Evolutionary conservation across 2,329 filamentous ascomycete genomes (phyloP).

Genomic region (Dactylonectria estremocensis): DNA sequence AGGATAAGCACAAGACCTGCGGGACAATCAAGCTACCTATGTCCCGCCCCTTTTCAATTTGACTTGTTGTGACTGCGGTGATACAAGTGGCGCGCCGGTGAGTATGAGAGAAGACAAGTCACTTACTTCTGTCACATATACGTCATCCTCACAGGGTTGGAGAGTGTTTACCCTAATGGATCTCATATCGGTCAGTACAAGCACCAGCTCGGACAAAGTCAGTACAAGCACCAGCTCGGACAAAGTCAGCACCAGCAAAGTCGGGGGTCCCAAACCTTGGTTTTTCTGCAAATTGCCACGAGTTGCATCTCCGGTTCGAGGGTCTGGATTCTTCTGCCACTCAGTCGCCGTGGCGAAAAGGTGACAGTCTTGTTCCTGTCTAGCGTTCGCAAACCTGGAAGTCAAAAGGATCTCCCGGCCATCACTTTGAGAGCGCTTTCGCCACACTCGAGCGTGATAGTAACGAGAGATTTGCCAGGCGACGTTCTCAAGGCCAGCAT

Average conservation of each 20-base stretch:
- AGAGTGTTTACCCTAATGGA: constrained; percentile 2
- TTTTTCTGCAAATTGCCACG: background rate
- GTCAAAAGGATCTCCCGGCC: constrained; percentile 4
- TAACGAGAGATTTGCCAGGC: constrained; percentile 3
- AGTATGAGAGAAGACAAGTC: constrained; percentile 24
- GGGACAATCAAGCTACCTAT: constrained; percentile 10
- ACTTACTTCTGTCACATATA: constrained; percentile 22
- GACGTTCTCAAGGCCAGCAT: constrained; percentile 12
- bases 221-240: background rate
- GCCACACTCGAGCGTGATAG: background rate
- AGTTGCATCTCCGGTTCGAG: background rate
- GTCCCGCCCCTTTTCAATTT: constrained; percentile 6
- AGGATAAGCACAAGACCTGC: constrained; percentile 8
- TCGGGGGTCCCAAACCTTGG: constrained; percentile 3
- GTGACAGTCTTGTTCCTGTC: constrained; percentile 11
- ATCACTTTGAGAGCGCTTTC: constrained; percentile 18
- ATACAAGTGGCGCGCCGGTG: constrained; percentile 12
- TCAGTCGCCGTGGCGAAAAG: constrained; percentile 22
- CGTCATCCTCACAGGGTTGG: constrained; percentile 17
- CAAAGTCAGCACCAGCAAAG: background rate
- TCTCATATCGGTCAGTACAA: constrained; percentile 6
- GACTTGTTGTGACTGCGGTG: constrained; percentile 21
- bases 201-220: background rate
- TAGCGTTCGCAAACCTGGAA: background rate
- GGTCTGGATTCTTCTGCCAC: background rate